These are phyloP conservation scores for Chalciporus chontae DNA, from an alignment of 768 basidiomycete genomes.

Conservation along the genomic window DNA sequence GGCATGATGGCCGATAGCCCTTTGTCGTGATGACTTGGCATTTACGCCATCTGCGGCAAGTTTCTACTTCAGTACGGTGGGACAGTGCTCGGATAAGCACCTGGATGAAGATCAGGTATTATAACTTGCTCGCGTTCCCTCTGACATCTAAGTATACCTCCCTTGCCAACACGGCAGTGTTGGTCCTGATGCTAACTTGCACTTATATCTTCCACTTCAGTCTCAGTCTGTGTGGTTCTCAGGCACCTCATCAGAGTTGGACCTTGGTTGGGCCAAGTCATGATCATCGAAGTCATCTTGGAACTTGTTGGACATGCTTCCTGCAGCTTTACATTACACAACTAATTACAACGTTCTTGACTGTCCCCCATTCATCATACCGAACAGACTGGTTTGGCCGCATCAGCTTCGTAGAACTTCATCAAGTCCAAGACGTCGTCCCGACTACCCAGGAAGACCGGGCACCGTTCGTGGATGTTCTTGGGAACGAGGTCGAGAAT, in stretches of 20 bases:
- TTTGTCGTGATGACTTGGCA: no score
- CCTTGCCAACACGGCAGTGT: background rate
- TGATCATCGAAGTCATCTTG: no score
- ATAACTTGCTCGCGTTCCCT: no score
- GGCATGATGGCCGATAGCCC: no score
- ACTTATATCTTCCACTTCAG: background rate
- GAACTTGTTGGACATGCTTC: background rate
- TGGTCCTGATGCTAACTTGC: background rate
- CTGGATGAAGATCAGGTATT: no score
- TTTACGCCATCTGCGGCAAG: no score
- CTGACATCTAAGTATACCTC: no score
- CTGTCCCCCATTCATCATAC: background rate
- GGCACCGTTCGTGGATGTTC: conserved; percentile 85
- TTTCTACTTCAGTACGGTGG: no score
- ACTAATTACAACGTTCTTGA: background rate
- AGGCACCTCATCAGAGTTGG: no score
- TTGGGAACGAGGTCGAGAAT: conserved; percentile 90
- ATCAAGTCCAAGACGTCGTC: conserved; percentile 91
- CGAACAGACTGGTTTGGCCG: conserved; percentile 8
- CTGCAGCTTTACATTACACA: conserved; percentile 5
- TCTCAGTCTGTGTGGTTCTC: background rate
- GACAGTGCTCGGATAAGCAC: no score
- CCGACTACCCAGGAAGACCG: conserved; percentile 90
- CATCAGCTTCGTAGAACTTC: conserved; percentile 69
- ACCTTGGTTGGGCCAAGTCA: no score